Percentiles rank a stretch among this genome's conserved stretches.
These are phyloP conservation scores for Pseudocercospora eumusae DNA, from an alignment of 2,329 filamentous ascomycete species.

Conservation along the genomic window DNA sequence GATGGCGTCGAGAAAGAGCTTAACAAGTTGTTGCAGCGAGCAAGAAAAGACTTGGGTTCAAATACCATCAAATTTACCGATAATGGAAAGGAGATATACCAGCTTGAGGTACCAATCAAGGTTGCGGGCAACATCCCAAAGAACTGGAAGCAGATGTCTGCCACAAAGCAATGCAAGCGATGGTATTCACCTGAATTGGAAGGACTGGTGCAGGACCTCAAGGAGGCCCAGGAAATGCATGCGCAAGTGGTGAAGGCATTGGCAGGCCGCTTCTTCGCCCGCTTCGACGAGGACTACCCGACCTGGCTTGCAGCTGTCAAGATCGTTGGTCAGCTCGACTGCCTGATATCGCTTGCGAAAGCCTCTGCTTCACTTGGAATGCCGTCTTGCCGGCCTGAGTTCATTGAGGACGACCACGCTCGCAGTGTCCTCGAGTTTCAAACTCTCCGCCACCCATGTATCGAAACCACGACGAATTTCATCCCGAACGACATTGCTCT, in stretches of 20 bases:
- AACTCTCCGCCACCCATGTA: constrained; percentile 92
- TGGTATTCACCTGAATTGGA: constrained; percentile 90
- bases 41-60: constrained; percentile 72
- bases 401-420: constrained; percentile 70
- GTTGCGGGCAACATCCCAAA: constrained; percentile 74
- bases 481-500: constrained; percentile 93
- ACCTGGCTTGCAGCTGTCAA: constrained; percentile 88
- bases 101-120: constrained; percentile 85
- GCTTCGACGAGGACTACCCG: constrained; percentile 84
- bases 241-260: constrained; percentile 88
- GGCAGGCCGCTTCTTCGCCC: constrained; percentile 75
- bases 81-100: constrained; percentile 95
- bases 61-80: constrained; percentile 62
- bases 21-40: constrained; percentile 67
- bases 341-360: constrained; percentile 87
- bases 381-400: constrained; percentile 84
- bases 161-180: constrained; percentile 83
- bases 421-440: constrained; percentile 87
- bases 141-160: constrained; percentile 94
- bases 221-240: constrained; percentile 93
- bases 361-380: constrained; percentile 80
- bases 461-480: constrained; percentile 86
- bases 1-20: constrained; percentile 74
- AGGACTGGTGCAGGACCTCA: constrained; percentile 78
- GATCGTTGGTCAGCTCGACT: constrained; percentile 89